A percentile compares a stretch with the other conserved stretches of the same genome.
Conservation (phyloP, 768 basidiomycete species). For the Infundibulicybe gibba region DNA sequence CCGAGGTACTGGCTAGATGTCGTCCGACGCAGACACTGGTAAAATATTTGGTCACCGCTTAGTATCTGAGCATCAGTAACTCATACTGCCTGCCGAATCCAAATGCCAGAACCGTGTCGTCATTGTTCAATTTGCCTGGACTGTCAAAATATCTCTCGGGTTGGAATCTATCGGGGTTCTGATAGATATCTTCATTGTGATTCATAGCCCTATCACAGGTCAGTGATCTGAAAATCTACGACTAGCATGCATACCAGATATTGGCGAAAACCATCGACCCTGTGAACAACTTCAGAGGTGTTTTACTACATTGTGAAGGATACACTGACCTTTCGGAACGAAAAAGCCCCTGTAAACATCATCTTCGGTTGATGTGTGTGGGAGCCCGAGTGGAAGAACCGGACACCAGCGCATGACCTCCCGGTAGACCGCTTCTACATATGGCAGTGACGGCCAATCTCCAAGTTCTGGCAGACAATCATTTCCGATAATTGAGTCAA, state of each 20-base stretch:
- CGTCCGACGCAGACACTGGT: too few relatives aligned
- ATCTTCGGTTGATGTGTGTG: constrained; percentile 12
- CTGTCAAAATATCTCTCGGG: constrained; percentile 50
- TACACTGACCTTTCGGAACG: constrained; percentile 10
- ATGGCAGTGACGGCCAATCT: constrained; percentile 34
- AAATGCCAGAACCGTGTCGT: constrained; percentile 17
- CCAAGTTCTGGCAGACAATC: constrained; percentile 32
- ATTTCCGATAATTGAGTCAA: constrained; percentile 32
- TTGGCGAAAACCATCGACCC: constrained; percentile 17
- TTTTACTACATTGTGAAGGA: background rate
- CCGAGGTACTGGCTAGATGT: too few relatives aligned
- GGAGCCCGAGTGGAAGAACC: constrained; percentile 24
- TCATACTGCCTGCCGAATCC: constrained; percentile 29
- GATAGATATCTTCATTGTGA: constrained; percentile 46
- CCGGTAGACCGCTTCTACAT: constrained; percentile 31
- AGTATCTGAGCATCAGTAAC: too few relatives aligned
- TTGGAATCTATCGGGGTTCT: constrained; percentile 45
- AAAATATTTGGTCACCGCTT: too few relatives aligned
- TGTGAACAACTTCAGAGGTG: background rate
- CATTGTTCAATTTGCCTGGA: constrained; percentile 19
- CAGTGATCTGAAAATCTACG: constrained; percentile 2
- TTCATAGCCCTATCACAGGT: constrained; percentile 34
- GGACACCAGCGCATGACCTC: constrained; percentile 36
- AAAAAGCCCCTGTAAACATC: constrained; percentile 14
- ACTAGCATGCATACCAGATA: constrained; percentile 9